Evolutionary conservation across 306 rosid species (phyloP).

Genomic region (Abrus precatorius): DNA sequence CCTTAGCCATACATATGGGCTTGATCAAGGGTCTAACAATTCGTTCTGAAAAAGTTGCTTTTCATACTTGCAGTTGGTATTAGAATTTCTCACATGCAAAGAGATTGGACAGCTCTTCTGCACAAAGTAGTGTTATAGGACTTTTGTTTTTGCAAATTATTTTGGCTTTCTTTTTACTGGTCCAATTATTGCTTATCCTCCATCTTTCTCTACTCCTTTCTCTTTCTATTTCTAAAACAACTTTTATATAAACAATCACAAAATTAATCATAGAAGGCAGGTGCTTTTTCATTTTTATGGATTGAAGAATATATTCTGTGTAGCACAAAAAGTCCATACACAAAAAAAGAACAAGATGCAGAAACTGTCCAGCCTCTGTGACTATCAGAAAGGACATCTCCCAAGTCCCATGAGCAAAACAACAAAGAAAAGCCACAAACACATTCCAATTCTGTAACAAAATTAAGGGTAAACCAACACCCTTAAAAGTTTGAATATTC

Average conservation of each 20-base stretch:
- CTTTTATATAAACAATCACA: background rate
- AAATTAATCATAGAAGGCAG: background rate
- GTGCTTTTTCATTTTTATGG: background rate
- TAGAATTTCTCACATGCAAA: background rate
- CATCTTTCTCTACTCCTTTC: background rate
- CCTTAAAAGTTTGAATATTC: background rate
- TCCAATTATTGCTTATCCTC: background rate
- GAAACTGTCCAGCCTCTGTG: background rate
- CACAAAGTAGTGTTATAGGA: background rate
- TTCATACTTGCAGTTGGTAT: conserved; percentile 14
- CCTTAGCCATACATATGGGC: background rate
- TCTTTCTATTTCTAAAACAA: background rate
- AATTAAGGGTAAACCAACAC: background rate
- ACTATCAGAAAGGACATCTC: background rate
- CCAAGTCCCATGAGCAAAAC: background rate
- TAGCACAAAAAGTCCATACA: background rate
- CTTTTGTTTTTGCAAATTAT: background rate
- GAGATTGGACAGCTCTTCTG: background rate
- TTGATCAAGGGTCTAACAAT: background rate
- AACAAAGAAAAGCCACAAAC: background rate
- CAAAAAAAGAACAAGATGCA: background rate
- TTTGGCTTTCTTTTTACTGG: background rate
- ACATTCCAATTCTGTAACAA: background rate
- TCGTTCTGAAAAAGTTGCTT: background rate
- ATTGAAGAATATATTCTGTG: background rate